phyloP scores from a whole-genome alignment of 2,329 filamentous ascomycete genomes.

The Mollisiaceae sp. region DNA sequence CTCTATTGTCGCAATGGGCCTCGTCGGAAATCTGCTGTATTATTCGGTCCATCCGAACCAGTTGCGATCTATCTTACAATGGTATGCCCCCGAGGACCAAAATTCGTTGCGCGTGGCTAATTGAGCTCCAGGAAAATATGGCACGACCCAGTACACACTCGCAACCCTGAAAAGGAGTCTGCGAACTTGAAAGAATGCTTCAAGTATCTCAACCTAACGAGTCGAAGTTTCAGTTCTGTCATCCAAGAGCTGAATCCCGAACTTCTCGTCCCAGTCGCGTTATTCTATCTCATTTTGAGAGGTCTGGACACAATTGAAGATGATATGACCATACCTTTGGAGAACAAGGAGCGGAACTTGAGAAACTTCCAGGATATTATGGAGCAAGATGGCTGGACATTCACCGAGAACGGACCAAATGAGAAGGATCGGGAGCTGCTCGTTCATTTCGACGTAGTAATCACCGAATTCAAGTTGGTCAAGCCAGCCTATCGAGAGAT shows the following conservation, averaged over 20 bases:
- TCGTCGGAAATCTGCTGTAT: conserved; percentile 64
- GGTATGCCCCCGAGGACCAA: conserved; percentile 55
- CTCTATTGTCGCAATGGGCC: conserved; percentile 55
- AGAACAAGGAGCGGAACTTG: conserved; percentile 84
- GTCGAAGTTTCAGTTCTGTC: conserved; percentile 89
- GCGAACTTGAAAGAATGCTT: conserved; percentile 82
- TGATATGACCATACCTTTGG: conserved; percentile 88
- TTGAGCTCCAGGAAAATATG: conserved; percentile 77
- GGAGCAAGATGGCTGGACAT: conserved; percentile 88
- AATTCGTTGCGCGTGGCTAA: conserved; percentile 23
- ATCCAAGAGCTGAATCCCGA: conserved; percentile 97
- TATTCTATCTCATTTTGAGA: conserved; percentile 93
- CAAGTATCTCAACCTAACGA: conserved; percentile 83
- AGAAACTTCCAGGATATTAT: conserved; percentile 81
- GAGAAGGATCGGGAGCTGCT: conserved; percentile 95
- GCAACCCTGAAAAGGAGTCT: conserved; percentile 77
- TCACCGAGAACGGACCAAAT: conserved; percentile 80
- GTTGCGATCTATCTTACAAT: conserved; percentile 85
- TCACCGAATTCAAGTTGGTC: conserved; percentile 85
- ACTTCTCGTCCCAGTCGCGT: conserved; percentile 82
- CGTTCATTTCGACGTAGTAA: conserved; percentile 88
- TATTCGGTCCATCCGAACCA: conserved; percentile 76
- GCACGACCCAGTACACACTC: conserved; percentile 91
- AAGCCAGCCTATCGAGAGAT: conserved; percentile 84
- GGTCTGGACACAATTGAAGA: conserved; percentile 98